Evolutionary conservation across 2,329 filamentous ascomycete species (phyloP), one percentile per base, ranked within the genome.

Genomic region (Sporothrix variecibatus): DNA sequence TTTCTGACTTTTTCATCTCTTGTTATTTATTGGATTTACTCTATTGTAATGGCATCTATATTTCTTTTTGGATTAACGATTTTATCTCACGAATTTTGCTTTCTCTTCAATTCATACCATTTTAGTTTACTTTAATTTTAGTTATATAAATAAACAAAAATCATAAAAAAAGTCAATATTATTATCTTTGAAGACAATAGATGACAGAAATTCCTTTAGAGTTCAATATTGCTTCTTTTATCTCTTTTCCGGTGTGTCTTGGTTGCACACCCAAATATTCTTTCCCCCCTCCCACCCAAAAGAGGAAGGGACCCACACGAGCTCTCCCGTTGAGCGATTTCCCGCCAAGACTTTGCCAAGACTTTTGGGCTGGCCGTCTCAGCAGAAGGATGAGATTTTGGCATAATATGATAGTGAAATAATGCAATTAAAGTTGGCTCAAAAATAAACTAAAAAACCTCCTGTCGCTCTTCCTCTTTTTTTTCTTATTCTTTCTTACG

Each of bases 301-400:
- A 51, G 49, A 70, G 49, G 58, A 53, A 58, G n/a, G 28, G 62
- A 34, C 64, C 67, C 72, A 40, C 65, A 64, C 72, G 60, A 71
- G 79, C 77, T 71, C 49, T 49, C 17, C 34, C 28, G 56, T 60
- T 60, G 56, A 34, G 56, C 56, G 28, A 43, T 65, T 43, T 26
- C 1, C n/a, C 23, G 60, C 60, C 60, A 65, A 65, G 60, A 40
- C 38, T 12, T 43, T 40, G 60, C 60, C 60, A 64, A 64, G 60
- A 43, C 60, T 43, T 28, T 67, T 46, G n/a, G 62, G 11, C 38
- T 20, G 23, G n/a, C n/a, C 38, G 26, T 60, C 26, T 17, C 28
- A 34, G 15, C 17, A 7, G 26, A 60, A 60, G 28, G 28, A 38
- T 60, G 28, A 15, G 15, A 34, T 34, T 34, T 60, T 56, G 51